Evolutionary conservation across 1,284 basidiomycete genomes (phyloP).

Genomic region (Xerocomus amazonicus): DNA sequence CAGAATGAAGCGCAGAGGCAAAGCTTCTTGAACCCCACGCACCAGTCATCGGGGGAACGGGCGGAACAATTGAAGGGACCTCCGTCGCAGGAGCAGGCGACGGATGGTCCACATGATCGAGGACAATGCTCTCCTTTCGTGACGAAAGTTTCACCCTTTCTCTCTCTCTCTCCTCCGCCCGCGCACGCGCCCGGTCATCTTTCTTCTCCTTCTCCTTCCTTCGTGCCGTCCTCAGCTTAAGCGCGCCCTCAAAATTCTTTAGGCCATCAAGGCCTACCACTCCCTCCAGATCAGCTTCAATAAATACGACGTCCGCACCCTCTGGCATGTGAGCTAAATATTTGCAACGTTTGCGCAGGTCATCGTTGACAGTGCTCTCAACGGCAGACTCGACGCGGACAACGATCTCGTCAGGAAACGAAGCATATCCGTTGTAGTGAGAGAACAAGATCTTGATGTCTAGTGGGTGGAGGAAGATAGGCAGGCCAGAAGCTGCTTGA

Average conservation of each 20-base stretch:
- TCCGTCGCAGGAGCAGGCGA: slow-evolving; percentile 31
- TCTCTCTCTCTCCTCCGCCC: slow-evolving; percentile 78
- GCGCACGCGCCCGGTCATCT: slow-evolving; percentile 76
- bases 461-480: slow-evolving; percentile 91
- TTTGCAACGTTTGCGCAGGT: slow-evolving; percentile 90
- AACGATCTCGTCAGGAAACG: slow-evolving; percentile 81
- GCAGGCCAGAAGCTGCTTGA: slow-evolving; percentile 89
- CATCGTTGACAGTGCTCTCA: slow-evolving; percentile 83
- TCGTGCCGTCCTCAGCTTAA: slow-evolving; percentile 72
- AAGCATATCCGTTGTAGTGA: slow-evolving; percentile 78
- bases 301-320: slow-evolving; percentile 90
- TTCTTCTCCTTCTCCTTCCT: slow-evolving; percentile 75
- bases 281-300: slow-evolving; percentile 80
- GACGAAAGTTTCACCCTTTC: slow-evolving; percentile 48
- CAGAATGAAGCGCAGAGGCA: slow-evolving; percentile 64
- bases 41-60: slow-evolving; percentile 40
- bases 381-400: slow-evolving; percentile 78
- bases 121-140: slow-evolving; percentile 21
- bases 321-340: slow-evolving; percentile 92
- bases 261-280: slow-evolving; percentile 74
- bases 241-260: slow-evolving; percentile 74
- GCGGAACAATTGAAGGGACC: slow-evolving; percentile 22
- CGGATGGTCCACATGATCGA: slow-evolving; percentile 6
- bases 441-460: slow-evolving; percentile 92
- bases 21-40: slow-evolving; percentile 79